Evolutionary conservation across 1,139 yeast genomes (phyloP), one percentile per base, ranked within the genome.

Genomic region (Kodamaea arcana): DNA sequence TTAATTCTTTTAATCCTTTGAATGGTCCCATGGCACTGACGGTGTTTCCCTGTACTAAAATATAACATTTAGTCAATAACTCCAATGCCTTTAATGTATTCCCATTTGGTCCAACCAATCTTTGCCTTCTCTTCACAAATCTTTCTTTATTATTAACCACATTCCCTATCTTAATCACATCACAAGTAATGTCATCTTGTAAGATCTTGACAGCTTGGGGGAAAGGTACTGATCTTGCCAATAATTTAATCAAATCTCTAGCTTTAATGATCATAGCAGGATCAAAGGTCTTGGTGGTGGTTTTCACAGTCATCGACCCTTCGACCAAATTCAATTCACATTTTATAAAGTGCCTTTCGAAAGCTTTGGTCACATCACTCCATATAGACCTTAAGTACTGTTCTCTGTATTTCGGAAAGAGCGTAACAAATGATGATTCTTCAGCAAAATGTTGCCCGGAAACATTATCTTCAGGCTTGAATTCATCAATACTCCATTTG

Each of bases 11-110:
- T 45, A 92, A 69, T 3, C 98, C 98, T 56, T 84, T 86, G 65
- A 69, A 90, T 15, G 96, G 94, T 10, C 99, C 99, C 98, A 92
- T 92, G 16, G 84, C 94, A 41, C 96, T 80, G 3, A 92, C 99
- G 0, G 99, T 92, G 58, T 85, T 88, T 55, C 99, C 99, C 63
- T 92, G 99, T 4, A 92, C 98, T 44, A 92, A 72, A 41, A 92
- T 84, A 57, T 92, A 92, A 65, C 98, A 92, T 51, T 84, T 83
- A 15, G 98, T 92, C 44, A 92, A 72, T 37, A 92, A 73, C 65
- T 92, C 98, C 48, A 92, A 72, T 0, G 98, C 98, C 58, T 92
- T 94, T 47, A 94, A 72, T 0, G 98, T 94, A 59, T 92, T 92
- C 52, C 99, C 98, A 54, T 81, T 85, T 31, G 98, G 98, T 0